A percentile compares a stretch with the other conserved stretches of the same genome.
Conservation (phyloP, 306 rosid species). For the Malus sieversii region DNA sequence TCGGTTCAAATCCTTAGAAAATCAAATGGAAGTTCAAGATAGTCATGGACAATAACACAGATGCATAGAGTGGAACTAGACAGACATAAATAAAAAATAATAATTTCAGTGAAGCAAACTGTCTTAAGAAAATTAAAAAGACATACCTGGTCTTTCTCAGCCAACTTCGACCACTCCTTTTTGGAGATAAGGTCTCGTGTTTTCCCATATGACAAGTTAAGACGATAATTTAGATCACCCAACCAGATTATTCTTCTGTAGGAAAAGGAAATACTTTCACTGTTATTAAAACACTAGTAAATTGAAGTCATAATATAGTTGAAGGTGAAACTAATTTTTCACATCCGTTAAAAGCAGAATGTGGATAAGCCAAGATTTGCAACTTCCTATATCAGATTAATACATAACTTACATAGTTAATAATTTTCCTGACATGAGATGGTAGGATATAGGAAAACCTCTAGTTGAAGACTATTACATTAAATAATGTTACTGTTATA, state of each 20-base stretch:
- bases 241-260: slow-evolving; percentile 86
- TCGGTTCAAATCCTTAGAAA: background rate
- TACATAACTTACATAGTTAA: background rate
- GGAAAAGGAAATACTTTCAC: background rate
- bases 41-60: background rate
- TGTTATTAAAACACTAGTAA: background rate
- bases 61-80: background rate
- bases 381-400: background rate
- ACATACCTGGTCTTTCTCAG: slow-evolving; percentile 78
- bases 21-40: background rate
- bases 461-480: background rate
- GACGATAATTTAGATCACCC: slow-evolving; percentile 89
- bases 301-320: background rate
- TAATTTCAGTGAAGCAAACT: background rate
- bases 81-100: background rate
- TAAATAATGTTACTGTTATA: background rate
- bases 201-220: slow-evolving; percentile 64
- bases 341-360: background rate
- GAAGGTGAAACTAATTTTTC: background rate
- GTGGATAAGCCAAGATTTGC: background rate
- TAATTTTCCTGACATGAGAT: background rate
- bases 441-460: background rate
- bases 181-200: slow-evolving; percentile 61
- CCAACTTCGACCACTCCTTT: slow-evolving; percentile 61
- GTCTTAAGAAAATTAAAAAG: background rate